Conservation (phyloP, 1,284 basidiomycete species). For the Naganishia sp. region DNA sequence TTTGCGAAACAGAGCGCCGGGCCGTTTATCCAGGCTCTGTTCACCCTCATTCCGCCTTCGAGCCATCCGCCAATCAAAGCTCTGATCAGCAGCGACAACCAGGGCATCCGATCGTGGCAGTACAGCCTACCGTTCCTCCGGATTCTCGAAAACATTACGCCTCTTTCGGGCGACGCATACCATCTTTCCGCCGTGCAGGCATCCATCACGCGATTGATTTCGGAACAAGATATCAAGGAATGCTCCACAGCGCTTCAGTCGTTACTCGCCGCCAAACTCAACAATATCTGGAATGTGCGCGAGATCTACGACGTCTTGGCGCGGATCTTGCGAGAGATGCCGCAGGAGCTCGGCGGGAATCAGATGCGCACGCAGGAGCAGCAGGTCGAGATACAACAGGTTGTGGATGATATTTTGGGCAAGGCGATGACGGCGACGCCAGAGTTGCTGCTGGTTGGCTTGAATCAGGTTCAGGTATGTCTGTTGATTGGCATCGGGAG, state of each 20-base stretch:
- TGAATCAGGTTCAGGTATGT: constrained; percentile 83
- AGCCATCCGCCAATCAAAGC: constrained; percentile 53
- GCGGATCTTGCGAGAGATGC: constrained; percentile 36
- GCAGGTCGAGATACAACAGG: constrained; percentile 23
- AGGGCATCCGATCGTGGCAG: constrained; percentile 61
- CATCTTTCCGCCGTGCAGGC: constrained; percentile 83
- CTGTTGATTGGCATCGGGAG: background rate
- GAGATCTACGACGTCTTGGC: constrained; percentile 36
- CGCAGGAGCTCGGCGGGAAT: constrained; percentile 41
- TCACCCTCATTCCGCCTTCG: constrained; percentile 53
- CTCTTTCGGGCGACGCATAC: constrained; percentile 83
- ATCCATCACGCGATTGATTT: constrained; percentile 54
- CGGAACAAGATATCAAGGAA: constrained; percentile 33
- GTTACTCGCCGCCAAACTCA: constrained; percentile 19
- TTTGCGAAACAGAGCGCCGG: constrained; percentile 39
- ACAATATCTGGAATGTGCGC: constrained; percentile 35
- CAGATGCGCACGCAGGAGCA: constrained; percentile 14
- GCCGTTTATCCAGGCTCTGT: constrained; percentile 32
- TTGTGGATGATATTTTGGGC: constrained; percentile 29
- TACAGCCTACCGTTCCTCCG: constrained; percentile 84
- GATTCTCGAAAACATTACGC: constrained; percentile 82
- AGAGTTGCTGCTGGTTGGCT: constrained; percentile 89
- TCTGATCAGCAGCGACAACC: constrained; percentile 45
- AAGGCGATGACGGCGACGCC: constrained; percentile 71
- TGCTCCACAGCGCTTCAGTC: constrained; percentile 19